These are phyloP conservation scores for Trichophyton schoenleinii DNA, from an alignment of 2,329 filamentous ascomycete genomes.

Conservation along the genomic window DNA sequence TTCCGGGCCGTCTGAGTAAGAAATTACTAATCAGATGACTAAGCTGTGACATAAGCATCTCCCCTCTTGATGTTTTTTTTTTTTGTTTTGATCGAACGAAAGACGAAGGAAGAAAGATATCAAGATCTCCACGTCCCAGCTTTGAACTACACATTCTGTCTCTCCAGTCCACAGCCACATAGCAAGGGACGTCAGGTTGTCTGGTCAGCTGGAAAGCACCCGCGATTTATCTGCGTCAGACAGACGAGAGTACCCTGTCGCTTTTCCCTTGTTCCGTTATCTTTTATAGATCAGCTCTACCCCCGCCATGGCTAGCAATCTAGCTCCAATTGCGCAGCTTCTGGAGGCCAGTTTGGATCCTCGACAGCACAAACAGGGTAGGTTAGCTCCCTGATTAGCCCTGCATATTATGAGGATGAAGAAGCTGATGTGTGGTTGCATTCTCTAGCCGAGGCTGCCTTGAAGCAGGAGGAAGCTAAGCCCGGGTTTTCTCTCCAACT, in stretches of 20 bases:
- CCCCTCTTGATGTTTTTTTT: neutral
- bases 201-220: neutral
- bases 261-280: slow-evolving; percentile 1
- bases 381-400: slow-evolving; percentile 12
- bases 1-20: neutral
- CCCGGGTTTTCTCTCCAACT: slow-evolving; percentile 78
- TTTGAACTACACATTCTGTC: neutral
- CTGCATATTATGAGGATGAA: neutral
- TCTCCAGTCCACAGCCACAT: neutral
- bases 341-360: slow-evolving; percentile 86
- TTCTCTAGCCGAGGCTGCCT: slow-evolving; percentile 60
- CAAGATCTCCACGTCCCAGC: neutral
- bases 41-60: neutral
- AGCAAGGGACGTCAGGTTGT: neutral
- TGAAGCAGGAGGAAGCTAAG: slow-evolving; percentile 67
- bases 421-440: neutral
- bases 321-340: slow-evolving; percentile 60
- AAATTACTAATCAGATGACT: neutral
- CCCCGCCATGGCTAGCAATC: slow-evolving; percentile 46
- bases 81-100: neutral
- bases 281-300: slow-evolving; percentile 15
- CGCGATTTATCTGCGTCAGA: neutral
- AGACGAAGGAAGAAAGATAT: neutral
- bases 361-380: slow-evolving; percentile 78
- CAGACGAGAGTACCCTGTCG: neutral